These are phyloP conservation scores for Collybia sordida DNA, from an alignment of 768 basidiomycete genomes.

Conservation along the genomic window DNA sequence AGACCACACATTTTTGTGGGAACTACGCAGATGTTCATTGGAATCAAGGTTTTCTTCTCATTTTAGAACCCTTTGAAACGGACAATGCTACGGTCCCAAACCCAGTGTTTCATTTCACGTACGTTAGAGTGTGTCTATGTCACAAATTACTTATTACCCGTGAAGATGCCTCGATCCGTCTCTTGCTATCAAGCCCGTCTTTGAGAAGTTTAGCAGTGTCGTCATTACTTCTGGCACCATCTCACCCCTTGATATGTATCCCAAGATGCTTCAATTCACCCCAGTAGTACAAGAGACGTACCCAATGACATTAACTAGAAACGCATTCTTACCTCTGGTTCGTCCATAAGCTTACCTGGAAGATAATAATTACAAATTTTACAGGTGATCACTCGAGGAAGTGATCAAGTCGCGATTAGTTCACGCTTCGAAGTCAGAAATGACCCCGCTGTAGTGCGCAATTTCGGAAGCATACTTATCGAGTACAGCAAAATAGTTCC, in stretches of 20 bases:
- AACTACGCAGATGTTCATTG: background rate
- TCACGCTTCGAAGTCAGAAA: slow-evolving; percentile 99
- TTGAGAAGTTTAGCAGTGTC: slow-evolving; percentile 96
- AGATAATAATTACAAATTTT: slow-evolving; percentile 6
- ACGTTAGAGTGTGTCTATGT: slow-evolving; percentile 15
- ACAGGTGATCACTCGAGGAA: slow-evolving; percentile 95
- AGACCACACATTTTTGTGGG: slow-evolving; percentile 11
- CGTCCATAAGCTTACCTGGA: slow-evolving; percentile 20
- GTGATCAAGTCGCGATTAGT: slow-evolving; percentile 97
- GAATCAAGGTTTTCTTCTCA: slow-evolving; percentile 83
- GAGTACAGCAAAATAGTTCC: slow-evolving; percentile 98
- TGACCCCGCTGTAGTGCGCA: slow-evolving; percentile 97
- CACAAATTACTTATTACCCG: slow-evolving; percentile 10
- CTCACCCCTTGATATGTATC: slow-evolving; percentile 99
- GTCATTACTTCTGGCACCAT: slow-evolving; percentile 99
- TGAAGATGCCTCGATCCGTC: slow-evolving; percentile 94
- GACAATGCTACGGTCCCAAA: slow-evolving; percentile 98
- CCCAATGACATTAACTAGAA: slow-evolving; percentile 95
- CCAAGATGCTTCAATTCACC: slow-evolving; percentile 98
- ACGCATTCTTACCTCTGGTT: slow-evolving; percentile 94
- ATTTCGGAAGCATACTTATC: slow-evolving; percentile 96
- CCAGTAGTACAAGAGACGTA: slow-evolving; percentile 97
- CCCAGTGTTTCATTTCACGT: slow-evolving; percentile 98
- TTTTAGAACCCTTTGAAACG: slow-evolving; percentile 97
- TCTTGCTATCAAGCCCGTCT: slow-evolving; percentile 95